Evolutionary conservation across 768 basidiomycete species (phyloP).

Genomic region (Neoboletus brunneissimus): DNA sequence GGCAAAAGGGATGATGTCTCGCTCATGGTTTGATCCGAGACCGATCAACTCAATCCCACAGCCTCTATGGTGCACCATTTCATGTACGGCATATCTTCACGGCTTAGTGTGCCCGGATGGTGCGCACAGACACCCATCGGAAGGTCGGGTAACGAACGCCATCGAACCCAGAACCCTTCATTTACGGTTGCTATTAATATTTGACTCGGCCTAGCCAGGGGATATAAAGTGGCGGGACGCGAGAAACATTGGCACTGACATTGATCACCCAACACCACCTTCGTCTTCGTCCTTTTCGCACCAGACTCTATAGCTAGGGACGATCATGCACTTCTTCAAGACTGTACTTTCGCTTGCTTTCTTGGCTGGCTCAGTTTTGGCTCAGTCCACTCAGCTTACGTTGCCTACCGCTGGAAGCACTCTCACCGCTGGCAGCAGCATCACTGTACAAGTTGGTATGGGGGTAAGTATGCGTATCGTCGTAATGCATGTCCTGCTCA

Average conservation of each 20-base stretch:
- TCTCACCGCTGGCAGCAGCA: conserved; percentile 5
- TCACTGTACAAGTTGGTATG: conserved; percentile 20
- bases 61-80: background rate
- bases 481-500: background rate
- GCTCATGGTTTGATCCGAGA: conserved; percentile 2
- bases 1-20: background rate
- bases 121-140: background rate
- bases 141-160: background rate
- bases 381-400: conserved; percentile 13
- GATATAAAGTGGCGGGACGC: conserved; percentile 16
- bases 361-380: conserved; percentile 12
- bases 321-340: conserved; percentile 19
- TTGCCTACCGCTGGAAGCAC: conserved; percentile 8
- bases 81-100: background rate
- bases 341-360: conserved; percentile 11
- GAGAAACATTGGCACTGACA: background rate
- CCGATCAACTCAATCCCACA: conserved; percentile 2
- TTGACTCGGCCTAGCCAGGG: background rate
- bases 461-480: conserved; percentile 6
- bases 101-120: conserved; percentile 8
- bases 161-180: background rate
- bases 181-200: background rate
- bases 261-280: background rate
- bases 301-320: background rate
- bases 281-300: background rate